A percentile compares a stretch with the other conserved stretches of the same genome.
Evolutionary conservation across 352 stramenopile genomes (phyloP).

Genomic region (Globisporangium carolinianum): DNA sequence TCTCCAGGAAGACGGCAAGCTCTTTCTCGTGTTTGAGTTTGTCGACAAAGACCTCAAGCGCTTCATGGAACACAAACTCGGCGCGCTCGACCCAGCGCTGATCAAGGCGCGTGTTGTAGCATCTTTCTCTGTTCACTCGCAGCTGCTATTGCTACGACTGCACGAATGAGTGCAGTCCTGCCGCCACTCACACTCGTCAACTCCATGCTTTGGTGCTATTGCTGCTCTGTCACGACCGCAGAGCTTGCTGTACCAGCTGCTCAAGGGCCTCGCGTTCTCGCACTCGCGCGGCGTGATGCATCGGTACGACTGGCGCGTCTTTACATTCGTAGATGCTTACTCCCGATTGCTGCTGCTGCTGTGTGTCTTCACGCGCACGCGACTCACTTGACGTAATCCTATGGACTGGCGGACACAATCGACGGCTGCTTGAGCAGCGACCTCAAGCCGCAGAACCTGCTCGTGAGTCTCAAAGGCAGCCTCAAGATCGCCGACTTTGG

Average conservation of each 20-base stretch:
- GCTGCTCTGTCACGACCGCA: slow-evolving; percentile 3
- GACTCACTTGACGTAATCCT: too few species aligned
- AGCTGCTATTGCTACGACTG: too few species aligned
- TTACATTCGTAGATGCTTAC: too few species aligned
- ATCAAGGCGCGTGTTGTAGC: slow-evolving; percentile 37
- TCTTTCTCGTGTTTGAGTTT: slow-evolving; percentile 99
- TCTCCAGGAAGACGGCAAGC: slow-evolving; percentile 91
- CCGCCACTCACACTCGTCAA: too few species aligned
- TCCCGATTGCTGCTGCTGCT: neutral
- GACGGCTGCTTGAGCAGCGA: slow-evolving; percentile 48
- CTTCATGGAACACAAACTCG: slow-evolving; percentile 89
- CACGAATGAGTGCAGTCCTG: neutral
- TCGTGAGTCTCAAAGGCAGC: slow-evolving; percentile 91
- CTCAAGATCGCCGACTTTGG: slow-evolving; percentile 99
- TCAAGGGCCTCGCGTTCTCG: slow-evolving; percentile 84
- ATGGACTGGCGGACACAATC: too few species aligned
- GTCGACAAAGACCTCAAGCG: slow-evolving; percentile 98
- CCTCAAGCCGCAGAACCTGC: slow-evolving; percentile 97
- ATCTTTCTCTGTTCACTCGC: too few species aligned
- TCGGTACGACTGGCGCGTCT: slow-evolving; percentile 23
- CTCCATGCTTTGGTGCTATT: too few species aligned
- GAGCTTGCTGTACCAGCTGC: slow-evolving; percentile 80
- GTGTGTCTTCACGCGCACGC: neutral
- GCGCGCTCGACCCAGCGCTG: slow-evolving; percentile 42
- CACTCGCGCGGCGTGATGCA: slow-evolving; percentile 87